A percentile compares a stretch with the other conserved stretches of the same genome.
These are phyloP conservation scores for Penicillium sp. DNA, from an alignment of 2,329 filamentous ascomycete species.

Conservation along the genomic window DNA sequence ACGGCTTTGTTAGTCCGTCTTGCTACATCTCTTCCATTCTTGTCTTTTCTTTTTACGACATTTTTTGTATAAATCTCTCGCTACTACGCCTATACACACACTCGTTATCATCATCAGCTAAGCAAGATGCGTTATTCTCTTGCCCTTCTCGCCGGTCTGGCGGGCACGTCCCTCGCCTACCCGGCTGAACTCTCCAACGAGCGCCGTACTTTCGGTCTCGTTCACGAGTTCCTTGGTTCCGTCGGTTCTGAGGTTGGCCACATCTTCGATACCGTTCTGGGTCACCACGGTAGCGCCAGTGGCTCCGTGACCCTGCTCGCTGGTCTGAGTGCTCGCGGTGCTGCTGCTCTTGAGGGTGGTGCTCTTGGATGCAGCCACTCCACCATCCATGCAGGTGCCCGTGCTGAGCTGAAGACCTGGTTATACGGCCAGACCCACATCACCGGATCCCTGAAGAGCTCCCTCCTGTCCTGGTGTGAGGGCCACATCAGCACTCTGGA, in stretches of 20 bases:
- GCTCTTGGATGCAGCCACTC: constrained; percentile 35
- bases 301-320: constrained; percentile 22
- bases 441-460: constrained; percentile 28
- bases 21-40: constrained; percentile 18
- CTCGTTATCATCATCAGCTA: constrained; percentile 14
- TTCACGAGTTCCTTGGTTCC: not conserved
- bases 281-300: constrained; percentile 19
- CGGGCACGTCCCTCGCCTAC: constrained; percentile 32
- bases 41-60: constrained; percentile 13
- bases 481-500: constrained; percentile 26
- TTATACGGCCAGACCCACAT: constrained; percentile 26
- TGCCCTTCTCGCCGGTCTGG: constrained; percentile 36
- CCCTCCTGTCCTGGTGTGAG: constrained; percentile 34
- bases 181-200: constrained; percentile 29
- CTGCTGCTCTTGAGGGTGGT: constrained; percentile 38
- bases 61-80: constrained; percentile 18
- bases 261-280: constrained; percentile 21
- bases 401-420: constrained; percentile 32
- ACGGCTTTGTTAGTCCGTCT: constrained; percentile 16
- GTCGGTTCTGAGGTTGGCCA: not conserved
- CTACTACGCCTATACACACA: constrained; percentile 15
- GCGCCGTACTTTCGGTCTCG: constrained; percentile 27
- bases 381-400: constrained; percentile 28
- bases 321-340: constrained; percentile 34
- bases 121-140: constrained; percentile 27